Evolutionary conservation across 2,329 filamentous ascomycete species (phyloP), one percentile per base, ranked within the genome.

Genomic region (Penicillium sp.): DNA sequence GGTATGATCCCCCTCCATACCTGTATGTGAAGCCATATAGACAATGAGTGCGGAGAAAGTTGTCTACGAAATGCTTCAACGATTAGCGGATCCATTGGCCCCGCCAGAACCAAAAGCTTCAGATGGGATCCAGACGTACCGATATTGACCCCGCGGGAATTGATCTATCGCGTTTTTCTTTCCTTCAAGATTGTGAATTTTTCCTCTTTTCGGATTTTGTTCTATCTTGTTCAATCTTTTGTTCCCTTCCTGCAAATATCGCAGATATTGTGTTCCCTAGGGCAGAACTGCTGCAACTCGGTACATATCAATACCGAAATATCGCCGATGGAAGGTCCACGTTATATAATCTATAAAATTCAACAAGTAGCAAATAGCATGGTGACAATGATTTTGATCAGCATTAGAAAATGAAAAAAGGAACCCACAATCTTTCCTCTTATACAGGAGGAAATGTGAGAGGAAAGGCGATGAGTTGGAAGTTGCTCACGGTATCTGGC

Each of bases 1-100:
- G 9, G 53, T 34, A 39, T 58, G 45, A 27, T 63, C 23, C 23
- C 23, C 23, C 23, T 23, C 61, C 56, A 60, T 63, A 7, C 23
- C 27, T 32, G 32, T 35, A 3, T 51, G 40, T 29, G 40, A 35
- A 30, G 61, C 56, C 51, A 55, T 56, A 18, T 18, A 35, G 30
- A 19, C 8, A 44, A 32, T 10, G 5, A 43, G 30, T 27, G 27
- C 18, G 27, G 35, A 19, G 30, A 7, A 26, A 16, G 18, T 38
- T 16, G 9, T 29, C 39, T 39, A 26, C 23, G 29, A 5, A 19
- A 19, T 39, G 14, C 30, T 41, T 29, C 30, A 40, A 47, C 26
- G 26, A 19, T 43, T 43, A 35, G 44, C 32, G 26, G 29, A 30
- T 48, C 29, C 4, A 39, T 39, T 18, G 35, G 36, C 43, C 36